Evolutionary conservation across 345 rosid species (phyloP).

Genomic region (Corchorus olitorius): DNA sequence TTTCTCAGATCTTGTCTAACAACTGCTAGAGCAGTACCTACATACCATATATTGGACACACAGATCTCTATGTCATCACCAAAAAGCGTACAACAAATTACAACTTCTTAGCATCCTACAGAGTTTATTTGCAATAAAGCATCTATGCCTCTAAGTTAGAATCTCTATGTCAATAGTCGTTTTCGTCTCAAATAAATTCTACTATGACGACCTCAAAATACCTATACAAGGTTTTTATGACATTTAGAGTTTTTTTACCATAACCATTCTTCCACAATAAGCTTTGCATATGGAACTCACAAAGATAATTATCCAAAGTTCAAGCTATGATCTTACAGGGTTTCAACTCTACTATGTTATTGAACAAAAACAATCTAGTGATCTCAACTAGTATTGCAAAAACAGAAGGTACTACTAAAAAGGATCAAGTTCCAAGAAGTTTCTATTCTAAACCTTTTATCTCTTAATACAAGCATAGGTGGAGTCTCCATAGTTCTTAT

Average conservation of each 20-base stretch:
- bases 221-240: background rate
- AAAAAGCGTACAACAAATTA: background rate
- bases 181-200: background rate
- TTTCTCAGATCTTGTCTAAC: no score
- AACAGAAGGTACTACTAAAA: background rate
- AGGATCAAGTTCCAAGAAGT: background rate
- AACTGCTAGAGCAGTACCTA: no score
- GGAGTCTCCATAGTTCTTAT: conserved; percentile 3
- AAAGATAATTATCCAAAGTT: background rate
- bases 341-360: background rate
- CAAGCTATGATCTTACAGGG: background rate
- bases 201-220: background rate
- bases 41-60: no score
- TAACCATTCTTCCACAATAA: background rate
- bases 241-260: conserved; percentile 2
- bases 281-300: background rate
- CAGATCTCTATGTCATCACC: background rate
- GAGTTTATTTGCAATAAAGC: background rate
- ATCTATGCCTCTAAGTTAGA: background rate
- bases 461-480: conserved; percentile 10
- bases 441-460: conserved; percentile 16
- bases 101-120: background rate
- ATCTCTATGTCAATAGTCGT: background rate
- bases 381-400: background rate
- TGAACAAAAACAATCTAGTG: conserved; percentile 8